These are phyloP conservation scores for Phtheirospermum japonicum DNA, from an alignment of 257 asterid genomes.

Conservation along the genomic window DNA sequence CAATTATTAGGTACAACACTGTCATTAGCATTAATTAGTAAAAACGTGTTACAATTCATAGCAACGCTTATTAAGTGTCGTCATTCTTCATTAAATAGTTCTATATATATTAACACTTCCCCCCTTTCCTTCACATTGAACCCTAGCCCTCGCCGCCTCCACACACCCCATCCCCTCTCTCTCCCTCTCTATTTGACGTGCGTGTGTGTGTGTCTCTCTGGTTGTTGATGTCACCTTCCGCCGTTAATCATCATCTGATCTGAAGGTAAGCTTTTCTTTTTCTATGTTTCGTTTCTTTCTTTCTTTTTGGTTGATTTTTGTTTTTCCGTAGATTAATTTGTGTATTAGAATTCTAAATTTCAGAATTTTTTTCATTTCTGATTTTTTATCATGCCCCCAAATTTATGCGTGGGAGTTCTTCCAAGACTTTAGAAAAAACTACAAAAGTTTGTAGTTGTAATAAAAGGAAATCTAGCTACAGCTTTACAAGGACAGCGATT, in stretches of 20 bases:
- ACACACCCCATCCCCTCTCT: background rate
- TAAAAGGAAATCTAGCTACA: no score
- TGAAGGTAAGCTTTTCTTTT: background rate
- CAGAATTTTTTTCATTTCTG: background rate
- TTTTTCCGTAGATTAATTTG: background rate
- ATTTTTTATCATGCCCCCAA: background rate
- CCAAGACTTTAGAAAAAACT: no score
- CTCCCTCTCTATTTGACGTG: background rate
- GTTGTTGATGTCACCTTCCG: background rate
- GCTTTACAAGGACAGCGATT: no score
- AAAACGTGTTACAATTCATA: background rate
- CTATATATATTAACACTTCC: background rate
- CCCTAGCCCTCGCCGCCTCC: constrained; percentile 1
- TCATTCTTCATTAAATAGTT: no score
- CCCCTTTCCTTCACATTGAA: background rate
- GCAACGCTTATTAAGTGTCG: background rate
- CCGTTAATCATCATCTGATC: background rate
- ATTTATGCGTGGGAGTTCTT: background rate
- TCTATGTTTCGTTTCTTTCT: background rate
- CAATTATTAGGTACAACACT: background rate
- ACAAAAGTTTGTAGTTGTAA: no score
- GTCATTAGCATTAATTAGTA: background rate
- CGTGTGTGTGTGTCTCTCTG: background rate
- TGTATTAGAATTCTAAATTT: background rate
- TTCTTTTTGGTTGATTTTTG: background rate